phyloP scores from a whole-genome alignment of 495 filamentous ascomycete genomes.

The Lasiosphaeria hispida region DNA sequence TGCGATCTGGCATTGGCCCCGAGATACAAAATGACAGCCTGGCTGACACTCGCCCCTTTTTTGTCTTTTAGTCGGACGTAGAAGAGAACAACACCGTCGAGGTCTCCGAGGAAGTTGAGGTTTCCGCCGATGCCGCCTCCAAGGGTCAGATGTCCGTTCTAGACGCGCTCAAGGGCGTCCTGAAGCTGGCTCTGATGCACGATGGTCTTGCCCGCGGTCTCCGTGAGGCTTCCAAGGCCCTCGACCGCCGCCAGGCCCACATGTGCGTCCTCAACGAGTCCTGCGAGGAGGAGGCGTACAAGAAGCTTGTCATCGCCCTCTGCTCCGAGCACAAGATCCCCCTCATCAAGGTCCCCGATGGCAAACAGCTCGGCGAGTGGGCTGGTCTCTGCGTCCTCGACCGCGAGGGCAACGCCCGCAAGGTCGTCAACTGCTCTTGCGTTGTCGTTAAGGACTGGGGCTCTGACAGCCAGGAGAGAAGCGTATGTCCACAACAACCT shows the following conservation, averaged over 20 bases:
- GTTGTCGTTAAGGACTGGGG: slow-evolving; percentile 99
- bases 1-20: too few species aligned
- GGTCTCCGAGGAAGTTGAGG: slow-evolving; percentile 85
- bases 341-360: slow-evolving; percentile 98
- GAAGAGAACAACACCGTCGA: slow-evolving; percentile 78
- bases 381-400: slow-evolving; percentile 98
- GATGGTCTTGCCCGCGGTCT: slow-evolving; percentile 98
- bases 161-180: slow-evolving; percentile 94
- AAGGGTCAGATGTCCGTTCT: slow-evolving; percentile 97
- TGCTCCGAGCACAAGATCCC: slow-evolving; percentile 99
- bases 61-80: slow-evolving; percentile 54
- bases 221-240: slow-evolving; percentile 94
- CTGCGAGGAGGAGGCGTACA: slow-evolving; percentile 99
- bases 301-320: slow-evolving; percentile 97
- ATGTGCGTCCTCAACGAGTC: slow-evolving; percentile 99
- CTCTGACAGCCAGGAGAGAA: slow-evolving; percentile 95
- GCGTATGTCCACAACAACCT: neutral
- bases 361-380: slow-evolving; percentile 99
- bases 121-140: slow-evolving; percentile 72
- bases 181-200: slow-evolving; percentile 98
- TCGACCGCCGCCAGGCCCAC: slow-evolving; percentile 96
- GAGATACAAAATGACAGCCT: too few species aligned
- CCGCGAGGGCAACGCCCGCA: slow-evolving; percentile 97
- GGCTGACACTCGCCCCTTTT: neutral
- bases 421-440: slow-evolving; percentile 99